Evolutionary conservation across 345 rosid species (phyloP), one percentile per base, ranked within the genome.

Genomic region (Schrenkiella parvula): DNA sequence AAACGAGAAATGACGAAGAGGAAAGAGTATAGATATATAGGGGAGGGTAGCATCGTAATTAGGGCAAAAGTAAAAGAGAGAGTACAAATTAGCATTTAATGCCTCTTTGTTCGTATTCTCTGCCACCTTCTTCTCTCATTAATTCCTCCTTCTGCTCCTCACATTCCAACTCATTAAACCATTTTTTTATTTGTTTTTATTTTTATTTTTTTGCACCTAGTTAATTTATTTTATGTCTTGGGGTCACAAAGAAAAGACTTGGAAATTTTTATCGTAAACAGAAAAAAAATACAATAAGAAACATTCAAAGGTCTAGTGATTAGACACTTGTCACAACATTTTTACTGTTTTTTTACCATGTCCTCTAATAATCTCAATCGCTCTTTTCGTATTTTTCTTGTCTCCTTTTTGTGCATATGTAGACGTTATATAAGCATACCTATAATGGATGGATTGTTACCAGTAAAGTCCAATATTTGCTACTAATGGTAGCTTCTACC

Each of bases 21-120:
- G 19, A 72, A 26, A 38, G 15, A 26, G 18, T 26, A 10, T 26
- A 32, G 21, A 34, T 21, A 31, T 18, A 34, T 80, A 78, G 79
- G 77, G 23, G 34, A 80, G 68, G 51, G 72, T 82, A 88, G 89
- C 91, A 83, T 82, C 70, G 91, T 83, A 83, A 86, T 86, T 81
- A 81, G 91, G 74, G 86, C 8, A 84, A 81, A 81, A 66, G 37
- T 7, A 2, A 41, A 39, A 48, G 63, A 51, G 59, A n/a, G 57
- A 54, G 75, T 54, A 53, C 61, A 65, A 78, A 56, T 42, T 69
- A 54, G 73, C 83, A 75, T 70, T 79, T 52, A 71, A 72, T 59
- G 68, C 67, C 75, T 79, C 79, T 79, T 65, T 82, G 78, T 77
- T 75, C 71, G 72, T 62, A 82, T 78, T 4, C 72, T 74, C 68